These are phyloP conservation scores for Stellera chamaejasme DNA, from an alignment of 345 rosid genomes.

Conservation along the genomic window DNA sequence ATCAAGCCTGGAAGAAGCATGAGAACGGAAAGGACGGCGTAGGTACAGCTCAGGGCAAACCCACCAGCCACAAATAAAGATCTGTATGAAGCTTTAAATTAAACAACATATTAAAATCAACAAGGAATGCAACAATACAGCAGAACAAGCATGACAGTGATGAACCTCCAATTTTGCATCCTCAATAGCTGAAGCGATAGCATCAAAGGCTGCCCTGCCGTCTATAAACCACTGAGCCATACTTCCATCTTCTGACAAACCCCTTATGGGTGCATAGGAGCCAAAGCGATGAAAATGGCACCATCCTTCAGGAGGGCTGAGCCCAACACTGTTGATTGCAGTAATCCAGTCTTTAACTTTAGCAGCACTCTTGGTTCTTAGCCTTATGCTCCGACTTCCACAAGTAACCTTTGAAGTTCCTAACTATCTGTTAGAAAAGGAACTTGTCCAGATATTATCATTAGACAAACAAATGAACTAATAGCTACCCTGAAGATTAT, in stretches of 20 bases:
- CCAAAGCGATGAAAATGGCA: constrained; percentile 95
- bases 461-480: constrained; percentile 7
- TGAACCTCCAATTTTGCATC: constrained; percentile 84
- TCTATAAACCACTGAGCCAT: constrained; percentile 94
- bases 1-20: constrained; percentile 71
- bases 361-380: constrained; percentile 62
- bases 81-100: constrained; percentile 39
- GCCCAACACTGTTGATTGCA: constrained; percentile 84
- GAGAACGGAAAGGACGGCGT: constrained; percentile 62
- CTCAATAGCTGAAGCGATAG: constrained; percentile 76
- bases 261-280: constrained; percentile 90
- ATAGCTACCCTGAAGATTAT: too few species aligned
- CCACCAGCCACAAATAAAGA: constrained; percentile 98
- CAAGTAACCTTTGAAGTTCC: constrained; percentile 62
- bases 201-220: constrained; percentile 85
- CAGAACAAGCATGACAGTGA: constrained; percentile 14
- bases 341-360: constrained; percentile 91
- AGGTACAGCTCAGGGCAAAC: constrained; percentile 89
- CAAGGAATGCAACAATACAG: background rate
- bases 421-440: constrained; percentile 30
- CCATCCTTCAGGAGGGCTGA: constrained; percentile 96
- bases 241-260: constrained; percentile 88
- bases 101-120: constrained; percentile 10
- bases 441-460: constrained; percentile 20
- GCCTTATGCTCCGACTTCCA: constrained; percentile 70